Percentiles rank a stretch among this genome's conserved stretches.
Conservation (phyloP, 129 eudicot genomes). For the Flaveria sonorensis region DNA sequence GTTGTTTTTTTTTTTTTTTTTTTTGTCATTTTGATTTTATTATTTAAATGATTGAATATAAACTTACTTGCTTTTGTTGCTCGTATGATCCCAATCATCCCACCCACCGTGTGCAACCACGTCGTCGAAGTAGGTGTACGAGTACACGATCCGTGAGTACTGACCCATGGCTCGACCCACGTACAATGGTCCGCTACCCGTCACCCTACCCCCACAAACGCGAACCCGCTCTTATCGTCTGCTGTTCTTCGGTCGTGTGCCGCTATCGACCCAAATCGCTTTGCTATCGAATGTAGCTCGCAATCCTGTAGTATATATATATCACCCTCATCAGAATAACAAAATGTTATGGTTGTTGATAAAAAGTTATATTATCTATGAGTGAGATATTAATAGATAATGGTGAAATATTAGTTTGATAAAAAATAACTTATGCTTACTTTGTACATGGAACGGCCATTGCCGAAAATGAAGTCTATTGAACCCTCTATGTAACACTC, state of each 20-base stretch:
- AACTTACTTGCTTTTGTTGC: slow-evolving; percentile 81
- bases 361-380: too few relatives aligned
- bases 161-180: slow-evolving; percentile 99
- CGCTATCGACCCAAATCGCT: slow-evolving; percentile 87
- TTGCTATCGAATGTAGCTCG: slow-evolving; percentile 91
- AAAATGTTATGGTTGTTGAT: background rate
- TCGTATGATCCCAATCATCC: slow-evolving; percentile 93
- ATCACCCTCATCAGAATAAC: background rate
- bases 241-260: slow-evolving; percentile 74
- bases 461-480: slow-evolving; percentile 95
- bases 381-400: too few relatives aligned
- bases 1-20: background rate
- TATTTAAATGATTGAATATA: too few relatives aligned
- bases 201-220: slow-evolving; percentile 79
- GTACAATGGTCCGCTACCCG: slow-evolving; percentile 84
- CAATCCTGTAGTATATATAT: slow-evolving; percentile 52
- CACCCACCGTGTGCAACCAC: slow-evolving; percentile 92
- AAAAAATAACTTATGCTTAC: slow-evolving; percentile 31
- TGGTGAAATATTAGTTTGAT: too few relatives aligned
- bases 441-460: slow-evolving; percentile 96
- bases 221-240: slow-evolving; percentile 84
- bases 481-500: slow-evolving; percentile 97
- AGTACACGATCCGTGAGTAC: slow-evolving; percentile 83
- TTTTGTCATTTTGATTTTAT: too few relatives aligned
- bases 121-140: slow-evolving; percentile 81